Evolutionary conservation across 2,329 filamentous ascomycete genomes (phyloP).

Genomic region (Pestalotiopsis sp.): DNA sequence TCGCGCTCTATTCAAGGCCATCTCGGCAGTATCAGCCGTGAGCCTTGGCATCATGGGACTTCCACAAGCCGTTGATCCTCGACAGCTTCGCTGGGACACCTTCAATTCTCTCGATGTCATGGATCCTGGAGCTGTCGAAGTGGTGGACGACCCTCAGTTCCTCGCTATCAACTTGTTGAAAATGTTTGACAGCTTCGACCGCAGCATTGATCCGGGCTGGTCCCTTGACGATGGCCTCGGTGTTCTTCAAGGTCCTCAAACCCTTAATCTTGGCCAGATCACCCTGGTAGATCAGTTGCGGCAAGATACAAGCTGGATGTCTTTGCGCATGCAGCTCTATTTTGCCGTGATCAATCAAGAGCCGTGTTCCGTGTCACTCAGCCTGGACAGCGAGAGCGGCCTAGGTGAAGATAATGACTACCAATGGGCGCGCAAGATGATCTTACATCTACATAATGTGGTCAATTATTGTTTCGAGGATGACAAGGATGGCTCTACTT

Average conservation of each 20-base stretch:
- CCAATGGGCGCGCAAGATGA: constrained; percentile 25
- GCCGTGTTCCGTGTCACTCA: neutral
- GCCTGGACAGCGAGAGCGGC: neutral
- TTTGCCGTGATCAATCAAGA: neutral
- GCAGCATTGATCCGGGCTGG: neutral
- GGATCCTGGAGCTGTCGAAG: neutral
- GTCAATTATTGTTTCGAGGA: constrained; percentile 29
- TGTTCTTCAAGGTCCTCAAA: neutral
- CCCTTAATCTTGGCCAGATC: neutral
- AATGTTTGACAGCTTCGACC: neutral
- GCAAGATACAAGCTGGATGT: neutral
- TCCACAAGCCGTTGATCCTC: neutral
- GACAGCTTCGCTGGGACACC: neutral
- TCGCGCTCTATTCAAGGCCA: neutral
- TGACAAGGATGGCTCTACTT: constrained; percentile 19
- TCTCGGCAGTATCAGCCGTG: constrained; percentile 1
- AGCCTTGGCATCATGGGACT: neutral
- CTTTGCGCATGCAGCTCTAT: neutral
- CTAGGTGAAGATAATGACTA: constrained; percentile 18
- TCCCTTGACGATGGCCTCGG: neutral
- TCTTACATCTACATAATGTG: constrained; percentile 25
- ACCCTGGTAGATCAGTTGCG: neutral
- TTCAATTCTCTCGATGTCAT: neutral
- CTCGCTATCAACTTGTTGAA: neutral
- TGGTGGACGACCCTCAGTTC: neutral